These are phyloP conservation scores for Rhodotorula sp. DNA, from an alignment of 1,284 basidiomycete genomes.

Conservation along the genomic window DNA sequence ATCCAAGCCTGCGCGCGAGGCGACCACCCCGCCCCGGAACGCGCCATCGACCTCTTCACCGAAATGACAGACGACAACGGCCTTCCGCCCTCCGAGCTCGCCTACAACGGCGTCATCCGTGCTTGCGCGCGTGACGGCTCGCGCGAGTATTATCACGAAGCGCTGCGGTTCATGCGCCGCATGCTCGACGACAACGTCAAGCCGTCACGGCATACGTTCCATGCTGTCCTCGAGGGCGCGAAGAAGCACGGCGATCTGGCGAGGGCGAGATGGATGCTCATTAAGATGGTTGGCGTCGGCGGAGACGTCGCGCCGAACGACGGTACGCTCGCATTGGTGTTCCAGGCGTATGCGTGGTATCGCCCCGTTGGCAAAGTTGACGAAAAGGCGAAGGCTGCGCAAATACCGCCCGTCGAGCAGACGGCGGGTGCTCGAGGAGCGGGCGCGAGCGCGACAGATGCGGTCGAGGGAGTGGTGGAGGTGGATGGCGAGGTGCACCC, in stretches of 20 bases:
- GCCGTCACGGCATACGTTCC: conserved; percentile 71
- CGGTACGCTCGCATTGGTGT: conserved; percentile 74
- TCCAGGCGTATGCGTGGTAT: conserved; percentile 84
- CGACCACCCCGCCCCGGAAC: conserved; percentile 58
- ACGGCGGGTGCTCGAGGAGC: not conserved
- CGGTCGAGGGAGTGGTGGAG: not conserved
- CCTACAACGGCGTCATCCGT: conserved; percentile 84
- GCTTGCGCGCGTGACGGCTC: conserved; percentile 58
- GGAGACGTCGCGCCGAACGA: conserved; percentile 58
- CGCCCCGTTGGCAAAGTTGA: conserved; percentile 51
- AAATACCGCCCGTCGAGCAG: conserved; percentile 4
- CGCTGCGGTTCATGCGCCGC: conserved; percentile 71
- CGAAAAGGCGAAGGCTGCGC: conserved; percentile 20
- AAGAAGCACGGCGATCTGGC: conserved; percentile 80
- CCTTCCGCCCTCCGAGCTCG: conserved; percentile 63
- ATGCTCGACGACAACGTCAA: conserved; percentile 69
- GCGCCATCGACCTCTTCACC: conserved; percentile 86
- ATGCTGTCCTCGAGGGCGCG: conserved; percentile 80
- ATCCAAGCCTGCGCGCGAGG: conserved; percentile 75
- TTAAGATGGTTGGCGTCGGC: conserved; percentile 60
- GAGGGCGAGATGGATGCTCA: conserved; percentile 83
- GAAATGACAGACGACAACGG: conserved; percentile 75
- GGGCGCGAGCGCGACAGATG: not conserved
- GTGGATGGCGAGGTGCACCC: not conserved
- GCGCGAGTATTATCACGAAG: conserved; percentile 67